A percentile compares a stretch with the other conserved stretches of the same genome.
phyloP scores from a whole-genome alignment of 2,329 filamentous ascomycete genomes.

The Dryadomyces quercivorus region DNA sequence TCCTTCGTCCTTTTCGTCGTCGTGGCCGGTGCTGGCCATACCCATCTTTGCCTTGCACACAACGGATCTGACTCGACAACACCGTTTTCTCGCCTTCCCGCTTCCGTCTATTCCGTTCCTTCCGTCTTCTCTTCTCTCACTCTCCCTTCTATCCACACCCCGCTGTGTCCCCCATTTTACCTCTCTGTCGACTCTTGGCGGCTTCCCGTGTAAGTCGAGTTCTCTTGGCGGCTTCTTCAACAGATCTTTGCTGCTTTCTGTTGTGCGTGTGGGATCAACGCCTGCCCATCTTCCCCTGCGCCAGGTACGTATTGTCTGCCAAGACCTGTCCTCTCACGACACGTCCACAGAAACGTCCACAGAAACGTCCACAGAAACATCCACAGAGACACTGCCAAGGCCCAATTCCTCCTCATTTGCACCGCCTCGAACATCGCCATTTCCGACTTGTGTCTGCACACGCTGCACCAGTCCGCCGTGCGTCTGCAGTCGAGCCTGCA shows the following conservation, averaged over 20 bases:
- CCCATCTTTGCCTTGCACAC: too few species aligned
- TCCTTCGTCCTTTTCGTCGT: background rate
- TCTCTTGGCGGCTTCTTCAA: slow-evolving; percentile 1
- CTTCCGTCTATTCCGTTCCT: background rate
- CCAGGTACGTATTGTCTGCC: slow-evolving; percentile 9
- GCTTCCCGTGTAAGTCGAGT: slow-evolving; percentile 2
- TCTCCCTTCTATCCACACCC: background rate
- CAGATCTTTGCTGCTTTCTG: background rate
- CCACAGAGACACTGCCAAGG: slow-evolving; percentile 6
- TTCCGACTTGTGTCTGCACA: background rate
- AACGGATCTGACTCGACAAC: too few species aligned
- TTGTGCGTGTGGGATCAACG: background rate
- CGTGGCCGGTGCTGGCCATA: too few species aligned
- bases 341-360: slow-evolving; percentile 4
- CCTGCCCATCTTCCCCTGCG: background rate
- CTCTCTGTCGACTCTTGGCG: background rate
- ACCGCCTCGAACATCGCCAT: slow-evolving; percentile 7
- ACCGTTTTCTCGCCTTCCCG: background rate
- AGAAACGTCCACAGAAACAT: slow-evolving; percentile 3
- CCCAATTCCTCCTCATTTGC: background rate
- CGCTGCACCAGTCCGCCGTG: background rate
- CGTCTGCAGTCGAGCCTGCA: background rate
- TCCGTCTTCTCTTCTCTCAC: background rate
- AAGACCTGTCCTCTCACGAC: slow-evolving; percentile 5
- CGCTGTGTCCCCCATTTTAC: background rate